Percentiles rank a stretch among this genome's conserved stretches.
phyloP scores from a whole-genome alignment of 805 yeast species.

The Diddensiella santjacobensis region DNA sequence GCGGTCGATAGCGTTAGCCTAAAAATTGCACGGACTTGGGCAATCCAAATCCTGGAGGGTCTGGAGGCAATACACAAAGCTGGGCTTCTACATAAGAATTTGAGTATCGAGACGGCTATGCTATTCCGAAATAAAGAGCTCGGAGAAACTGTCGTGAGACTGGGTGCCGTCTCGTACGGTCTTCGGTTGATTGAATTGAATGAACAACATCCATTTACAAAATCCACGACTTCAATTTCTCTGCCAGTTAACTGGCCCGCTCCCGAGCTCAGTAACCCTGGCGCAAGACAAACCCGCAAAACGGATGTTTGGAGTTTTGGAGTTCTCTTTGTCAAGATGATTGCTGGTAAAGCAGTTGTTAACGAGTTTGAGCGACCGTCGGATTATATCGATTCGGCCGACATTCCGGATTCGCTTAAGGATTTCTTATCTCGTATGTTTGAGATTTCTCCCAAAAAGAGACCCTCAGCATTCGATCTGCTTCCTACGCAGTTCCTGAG shows the following conservation, averaged over 20 bases:
- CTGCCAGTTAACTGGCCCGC: constrained; percentile 57
- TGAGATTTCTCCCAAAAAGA: constrained; percentile 57
- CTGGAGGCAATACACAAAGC: constrained; percentile 77
- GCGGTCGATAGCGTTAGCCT: constrained; percentile 65
- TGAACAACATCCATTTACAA: constrained; percentile 29
- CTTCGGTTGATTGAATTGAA: constrained; percentile 33
- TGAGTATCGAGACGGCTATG: constrained; percentile 58
- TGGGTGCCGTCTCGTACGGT: constrained; percentile 28
- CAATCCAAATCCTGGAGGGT: constrained; percentile 80
- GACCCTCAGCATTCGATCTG: constrained; percentile 81
- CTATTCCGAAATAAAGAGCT: constrained; percentile 49
- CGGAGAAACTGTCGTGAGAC: constrained; percentile 41
- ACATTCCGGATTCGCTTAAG: constrained; percentile 53
- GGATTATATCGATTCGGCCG: constrained; percentile 51
- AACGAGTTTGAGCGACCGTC: constrained; percentile 56
- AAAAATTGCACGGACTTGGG: constrained; percentile 81
- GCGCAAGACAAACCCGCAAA: constrained; percentile 58
- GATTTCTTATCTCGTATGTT: constrained; percentile 68
- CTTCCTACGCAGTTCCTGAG: constrained; percentile 80
- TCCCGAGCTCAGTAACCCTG: constrained; percentile 57
- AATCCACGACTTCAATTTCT: constrained; percentile 4
- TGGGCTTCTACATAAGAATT: constrained; percentile 73
- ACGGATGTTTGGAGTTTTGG: constrained; percentile 96
- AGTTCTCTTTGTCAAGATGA: constrained; percentile 62
- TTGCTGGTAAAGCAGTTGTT: constrained; percentile 55